Conservation (phyloP, 805 yeast species). For the Sungouiella thailandica region DNA sequence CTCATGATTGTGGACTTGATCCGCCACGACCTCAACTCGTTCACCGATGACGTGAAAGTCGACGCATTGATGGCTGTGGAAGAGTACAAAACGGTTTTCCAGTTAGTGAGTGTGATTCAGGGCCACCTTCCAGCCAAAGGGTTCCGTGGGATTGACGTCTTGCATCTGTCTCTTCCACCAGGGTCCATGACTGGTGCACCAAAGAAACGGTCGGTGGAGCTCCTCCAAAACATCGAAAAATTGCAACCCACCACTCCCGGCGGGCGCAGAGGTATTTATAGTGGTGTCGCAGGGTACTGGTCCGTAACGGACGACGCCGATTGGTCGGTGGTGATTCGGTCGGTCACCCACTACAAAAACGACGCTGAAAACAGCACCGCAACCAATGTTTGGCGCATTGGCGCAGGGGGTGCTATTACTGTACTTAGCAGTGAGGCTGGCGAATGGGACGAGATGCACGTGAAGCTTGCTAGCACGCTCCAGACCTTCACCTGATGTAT, state of each 20-base stretch:
- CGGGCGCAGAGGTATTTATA: slow-evolving; percentile 75
- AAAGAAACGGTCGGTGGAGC: slow-evolving; percentile 83
- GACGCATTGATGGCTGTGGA: slow-evolving; percentile 85
- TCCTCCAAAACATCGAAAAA: slow-evolving; percentile 58
- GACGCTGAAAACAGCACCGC: slow-evolving; percentile 32
- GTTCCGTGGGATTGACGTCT: slow-evolving; percentile 71
- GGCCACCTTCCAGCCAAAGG: slow-evolving; percentile 45
- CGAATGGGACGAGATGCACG: slow-evolving; percentile 89
- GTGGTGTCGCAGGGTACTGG: slow-evolving; percentile 97
- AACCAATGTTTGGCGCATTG: slow-evolving; percentile 64
- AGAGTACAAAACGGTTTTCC: slow-evolving; percentile 87
- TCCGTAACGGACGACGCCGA: slow-evolving; percentile 81
- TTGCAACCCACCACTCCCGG: slow-evolving; percentile 30
- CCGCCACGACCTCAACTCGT: slow-evolving; percentile 78
- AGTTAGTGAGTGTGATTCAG: slow-evolving; percentile 81
- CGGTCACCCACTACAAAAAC: slow-evolving; percentile 60
- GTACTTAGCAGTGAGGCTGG: slow-evolving; percentile 76
- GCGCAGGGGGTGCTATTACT: slow-evolving; percentile 98
- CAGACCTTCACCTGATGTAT: slow-evolving; percentile 54
- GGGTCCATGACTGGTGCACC: slow-evolving; percentile 99
- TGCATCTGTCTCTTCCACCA: slow-evolving; percentile 82
- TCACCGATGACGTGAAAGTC: slow-evolving; percentile 63
- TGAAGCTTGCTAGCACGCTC: slow-evolving; percentile 75
- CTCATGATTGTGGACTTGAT: slow-evolving; percentile 95
- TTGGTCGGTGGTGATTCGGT: slow-evolving; percentile 93